A percentile compares a stretch with the other conserved stretches of the same genome.
Conservation (phyloP, 2,329 filamentous ascomycete genomes). For the Clonostachys solani region DNA sequence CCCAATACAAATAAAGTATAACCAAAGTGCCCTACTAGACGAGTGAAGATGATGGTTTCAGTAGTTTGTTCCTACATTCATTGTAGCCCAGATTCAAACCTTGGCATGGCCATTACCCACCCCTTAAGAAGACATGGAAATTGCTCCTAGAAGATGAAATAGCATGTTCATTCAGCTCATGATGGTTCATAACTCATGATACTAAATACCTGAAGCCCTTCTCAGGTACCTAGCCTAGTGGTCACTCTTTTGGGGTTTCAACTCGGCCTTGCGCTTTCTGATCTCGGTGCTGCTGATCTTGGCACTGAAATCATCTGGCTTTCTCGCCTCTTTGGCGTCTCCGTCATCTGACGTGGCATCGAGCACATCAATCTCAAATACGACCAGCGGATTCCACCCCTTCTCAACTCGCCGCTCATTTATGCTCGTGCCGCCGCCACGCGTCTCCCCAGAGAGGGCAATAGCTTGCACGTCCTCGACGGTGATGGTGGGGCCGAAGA, state of each 20-base stretch:
- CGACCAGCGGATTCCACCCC: slow-evolving; percentile 70
- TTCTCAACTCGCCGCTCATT: slow-evolving; percentile 76
- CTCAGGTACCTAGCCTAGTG: no score
- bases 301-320: slow-evolving; percentile 61
- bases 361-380: slow-evolving; percentile 88
- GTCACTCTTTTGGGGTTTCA: neutral
- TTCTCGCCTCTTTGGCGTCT: slow-evolving; percentile 32
- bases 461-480: slow-evolving; percentile 74
- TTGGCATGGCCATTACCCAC: no score
- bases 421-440: slow-evolving; percentile 76
- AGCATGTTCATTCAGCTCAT: no score
- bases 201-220: no score
- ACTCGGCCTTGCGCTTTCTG: slow-evolving; percentile 41
- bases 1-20: no score
- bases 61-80: no score
- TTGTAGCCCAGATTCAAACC: no score
- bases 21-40: no score
- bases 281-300: slow-evolving; percentile 95
- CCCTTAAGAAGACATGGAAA: no score
- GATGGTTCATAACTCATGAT: no score
- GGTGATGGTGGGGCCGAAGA: slow-evolving; percentile 86
- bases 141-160: no score
- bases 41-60: no score
- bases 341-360: slow-evolving; percentile 51
- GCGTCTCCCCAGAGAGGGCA: slow-evolving; percentile 84